Percentiles rank a stretch among this genome's conserved stretches.
Evolutionary conservation across 2,329 filamentous ascomycete species (phyloP).

Genomic region (Huntiella abstrusa): DNA sequence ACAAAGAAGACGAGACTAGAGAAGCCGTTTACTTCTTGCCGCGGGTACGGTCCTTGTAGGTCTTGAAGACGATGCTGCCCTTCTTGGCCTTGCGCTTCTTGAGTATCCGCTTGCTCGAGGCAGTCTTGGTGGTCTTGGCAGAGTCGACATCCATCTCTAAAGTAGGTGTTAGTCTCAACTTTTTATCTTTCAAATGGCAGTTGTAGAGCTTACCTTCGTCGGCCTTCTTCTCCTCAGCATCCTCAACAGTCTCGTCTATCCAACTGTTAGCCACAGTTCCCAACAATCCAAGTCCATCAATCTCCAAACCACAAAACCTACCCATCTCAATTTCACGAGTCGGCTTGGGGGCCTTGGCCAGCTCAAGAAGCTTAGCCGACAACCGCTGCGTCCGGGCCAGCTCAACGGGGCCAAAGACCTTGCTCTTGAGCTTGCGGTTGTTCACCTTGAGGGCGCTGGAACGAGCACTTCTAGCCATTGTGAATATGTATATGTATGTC

Average conservation of each 20-base stretch:
- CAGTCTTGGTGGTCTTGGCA: slow-evolving; percentile 19
- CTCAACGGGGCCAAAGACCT: slow-evolving; percentile 71
- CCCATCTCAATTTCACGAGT: slow-evolving; percentile 31
- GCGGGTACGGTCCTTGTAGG: slow-evolving; percentile 26
- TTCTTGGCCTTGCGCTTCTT: slow-evolving; percentile 39
- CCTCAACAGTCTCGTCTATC: slow-evolving; percentile 6
- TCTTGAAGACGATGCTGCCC: slow-evolving; percentile 40
- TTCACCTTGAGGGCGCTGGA: slow-evolving; percentile 68
- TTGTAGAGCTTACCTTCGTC: slow-evolving; percentile 1
- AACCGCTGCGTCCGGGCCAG: slow-evolving; percentile 63
- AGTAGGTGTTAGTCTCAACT: background rate
- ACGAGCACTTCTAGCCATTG: slow-evolving; percentile 76
- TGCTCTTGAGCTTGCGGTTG: slow-evolving; percentile 58
- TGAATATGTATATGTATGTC: slow-evolving; percentile 14
- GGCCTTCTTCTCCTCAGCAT: slow-evolving; percentile 8
- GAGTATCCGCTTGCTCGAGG: slow-evolving; percentile 30
- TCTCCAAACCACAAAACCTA: slow-evolving; percentile 6
- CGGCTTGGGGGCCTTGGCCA: slow-evolving; percentile 60
- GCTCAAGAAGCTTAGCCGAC: slow-evolving; percentile 65
- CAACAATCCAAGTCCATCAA: background rate
- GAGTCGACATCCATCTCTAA: slow-evolving; percentile 40
- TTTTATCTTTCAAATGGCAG: background rate
- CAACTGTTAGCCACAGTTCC: background rate
- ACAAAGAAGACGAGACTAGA: background rate
- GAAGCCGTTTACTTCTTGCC: slow-evolving; percentile 7